A percentile compares a stretch with the other conserved stretches of the same genome.
Evolutionary conservation across 176 grass and related monocot species (phyloP).

Genomic region (Stipa capillata): DNA sequence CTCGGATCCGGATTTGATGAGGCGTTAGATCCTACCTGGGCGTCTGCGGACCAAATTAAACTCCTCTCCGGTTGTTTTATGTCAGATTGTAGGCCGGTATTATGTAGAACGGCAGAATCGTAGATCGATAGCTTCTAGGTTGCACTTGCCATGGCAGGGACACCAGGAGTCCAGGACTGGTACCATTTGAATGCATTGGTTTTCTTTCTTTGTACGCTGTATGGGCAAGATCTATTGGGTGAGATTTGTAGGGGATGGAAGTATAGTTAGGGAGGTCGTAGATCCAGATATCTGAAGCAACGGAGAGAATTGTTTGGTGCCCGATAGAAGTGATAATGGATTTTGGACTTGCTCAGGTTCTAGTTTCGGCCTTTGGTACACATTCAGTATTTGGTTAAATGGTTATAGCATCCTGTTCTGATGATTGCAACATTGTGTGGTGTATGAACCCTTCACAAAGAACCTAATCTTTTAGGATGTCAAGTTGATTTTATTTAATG

Average conservation of each 20-base stretch:
- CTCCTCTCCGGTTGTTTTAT: neutral
- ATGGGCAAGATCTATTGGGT: neutral
- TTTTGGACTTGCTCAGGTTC: neutral
- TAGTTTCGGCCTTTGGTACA: neutral
- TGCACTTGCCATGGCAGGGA: neutral
- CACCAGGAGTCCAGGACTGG: neutral
- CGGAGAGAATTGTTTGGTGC: neutral
- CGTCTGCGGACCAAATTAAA: neutral
- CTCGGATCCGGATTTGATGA: neutral
- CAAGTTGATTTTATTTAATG: neutral
- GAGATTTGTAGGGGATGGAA: neutral
- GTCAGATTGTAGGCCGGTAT: neutral
- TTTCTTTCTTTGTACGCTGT: neutral
- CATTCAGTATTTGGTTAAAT: neutral
- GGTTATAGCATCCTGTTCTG: neutral
- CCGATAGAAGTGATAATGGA: neutral
- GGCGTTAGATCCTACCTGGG: neutral
- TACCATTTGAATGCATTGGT: neutral
- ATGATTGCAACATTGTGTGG: too few relatives aligned
- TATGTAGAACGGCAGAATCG: neutral
- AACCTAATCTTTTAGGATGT: neutral
- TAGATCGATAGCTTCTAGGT: neutral
- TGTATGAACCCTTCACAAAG: neutral
- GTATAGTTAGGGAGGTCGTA: neutral
- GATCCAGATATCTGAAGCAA: neutral